Base-by-base conservation (phyloP, 306 rosid species). In the Cucurbita moschata region DNA sequence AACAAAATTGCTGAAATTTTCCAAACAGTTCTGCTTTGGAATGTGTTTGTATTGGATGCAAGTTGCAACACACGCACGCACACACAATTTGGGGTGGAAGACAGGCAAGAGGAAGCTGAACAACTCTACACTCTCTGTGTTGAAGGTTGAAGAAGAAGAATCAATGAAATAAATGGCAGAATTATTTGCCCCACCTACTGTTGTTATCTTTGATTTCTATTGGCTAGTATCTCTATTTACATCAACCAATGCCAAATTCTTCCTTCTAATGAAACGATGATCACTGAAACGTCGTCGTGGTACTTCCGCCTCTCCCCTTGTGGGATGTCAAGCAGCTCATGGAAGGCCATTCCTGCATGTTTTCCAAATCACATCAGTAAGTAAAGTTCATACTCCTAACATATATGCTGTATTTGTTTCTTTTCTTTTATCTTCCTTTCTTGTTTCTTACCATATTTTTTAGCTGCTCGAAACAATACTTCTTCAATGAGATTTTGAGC, bases 401-500 rank as follows among this genome's bases (percentile, higher is more conserved):
- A 13, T 19, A 38, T 49, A 18, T 30, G 35, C 13, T 9, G 38
- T 68, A 26, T 39, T 23, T 47, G 52, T 38, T 26, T 52, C 69
- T 76, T 38, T 26, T 52, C 63, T 76, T 7, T 63, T 43, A 4
- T 35, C 43, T n/a, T 56, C 42, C 76, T 46, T 13, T 8, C 10
- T 7, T 4, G 12, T 54, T 3, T 43, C 37, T 73, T 81, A 93
- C 98, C 93, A 1, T 90, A 87, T 80, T 87, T 88, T 78, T 82
- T 66, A 2, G 98, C 98, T 4, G 93, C 98, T 74, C 90, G 64
- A 69, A 53, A 71, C 64, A 93, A 64, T 35, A 88, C 85, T 76
- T 87, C 89, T 82, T 90, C 84, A 58, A 90, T 79, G 71, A 93
- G 88, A 80, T 88, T 87, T 23, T 90, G 96, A 11, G 98, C 96